Evolutionary conservation across 257 asterid species (phyloP).

Genomic region (Euphrasia confusa): DNA sequence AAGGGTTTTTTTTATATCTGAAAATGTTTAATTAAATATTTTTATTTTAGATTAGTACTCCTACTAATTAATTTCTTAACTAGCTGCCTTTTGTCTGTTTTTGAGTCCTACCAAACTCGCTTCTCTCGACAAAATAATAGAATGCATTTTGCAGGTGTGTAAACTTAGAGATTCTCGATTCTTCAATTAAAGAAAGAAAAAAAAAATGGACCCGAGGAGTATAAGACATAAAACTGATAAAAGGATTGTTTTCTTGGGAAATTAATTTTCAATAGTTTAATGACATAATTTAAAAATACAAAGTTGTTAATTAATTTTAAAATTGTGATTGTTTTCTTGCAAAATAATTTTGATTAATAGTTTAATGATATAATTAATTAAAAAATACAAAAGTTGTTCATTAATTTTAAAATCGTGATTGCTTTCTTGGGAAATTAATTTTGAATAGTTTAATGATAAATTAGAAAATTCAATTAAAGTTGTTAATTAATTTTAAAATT

Average conservation of each 20-base stretch:
- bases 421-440: too few relatives aligned
- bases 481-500: too few relatives aligned
- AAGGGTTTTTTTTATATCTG: neutral
- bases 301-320: too few relatives aligned
- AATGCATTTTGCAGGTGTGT: slow-evolving; percentile 6
- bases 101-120: slow-evolving; percentile 3
- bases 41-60: neutral
- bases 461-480: too few relatives aligned
- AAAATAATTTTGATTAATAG: too few relatives aligned
- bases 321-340: too few relatives aligned
- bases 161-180: slow-evolving; percentile 24
- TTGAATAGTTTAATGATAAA: too few relatives aligned
- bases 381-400: too few relatives aligned
- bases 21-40: neutral
- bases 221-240: slow-evolving; percentile 25
- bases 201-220: neutral
- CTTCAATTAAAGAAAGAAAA: slow-evolving; percentile 2
- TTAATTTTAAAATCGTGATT: too few relatives aligned
- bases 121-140: slow-evolving; percentile 9
- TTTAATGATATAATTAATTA: too few relatives aligned
- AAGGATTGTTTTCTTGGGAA: slow-evolving; percentile 31
- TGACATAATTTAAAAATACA: too few relatives aligned
- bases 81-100: slow-evolving; percentile 6
- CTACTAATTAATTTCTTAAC: neutral
- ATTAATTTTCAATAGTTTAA: neutral